Conservation (phyloP, 257 asterid genomes). For the Cruciata laevipes region DNA sequence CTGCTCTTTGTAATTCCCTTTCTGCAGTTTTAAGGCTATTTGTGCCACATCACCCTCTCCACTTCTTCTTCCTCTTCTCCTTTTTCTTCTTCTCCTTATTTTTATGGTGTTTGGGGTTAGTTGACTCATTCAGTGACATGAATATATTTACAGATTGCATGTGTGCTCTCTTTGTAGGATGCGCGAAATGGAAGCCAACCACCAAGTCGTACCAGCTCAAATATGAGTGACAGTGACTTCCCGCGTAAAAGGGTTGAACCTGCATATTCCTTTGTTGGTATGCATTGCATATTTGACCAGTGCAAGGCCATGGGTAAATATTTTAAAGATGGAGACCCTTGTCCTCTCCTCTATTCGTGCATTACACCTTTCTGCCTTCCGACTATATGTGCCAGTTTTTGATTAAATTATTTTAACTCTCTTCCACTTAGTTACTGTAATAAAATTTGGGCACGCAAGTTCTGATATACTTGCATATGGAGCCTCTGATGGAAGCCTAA, state of each 20-base stretch:
- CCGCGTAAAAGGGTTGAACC: slow-evolving; percentile 76
- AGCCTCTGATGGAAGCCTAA: slow-evolving; percentile 93
- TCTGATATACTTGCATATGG: slow-evolving; percentile 98
- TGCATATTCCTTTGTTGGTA: slow-evolving; percentile 96
- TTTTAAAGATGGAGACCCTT: slow-evolving; percentile 17
- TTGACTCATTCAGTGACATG: not conserved
- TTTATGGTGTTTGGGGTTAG: not conserved
- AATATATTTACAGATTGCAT: not conserved
- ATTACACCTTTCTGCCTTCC: not conserved
- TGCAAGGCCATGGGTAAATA: slow-evolving; percentile 96
- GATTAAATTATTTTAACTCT: slow-evolving; percentile 15
- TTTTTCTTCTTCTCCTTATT: not conserved
- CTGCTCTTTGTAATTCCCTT: not conserved
- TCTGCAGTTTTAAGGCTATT: not conserved
- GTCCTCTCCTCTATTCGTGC: slow-evolving; percentile 3
- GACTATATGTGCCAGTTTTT: slow-evolving; percentile 8
- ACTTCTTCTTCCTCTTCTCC: not conserved
- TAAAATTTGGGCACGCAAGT: slow-evolving; percentile 94
- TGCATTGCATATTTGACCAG: slow-evolving; percentile 97
- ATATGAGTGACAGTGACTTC: slow-evolving; percentile 54
- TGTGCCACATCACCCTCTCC: not conserved
- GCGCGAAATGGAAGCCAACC: slow-evolving; percentile 46
- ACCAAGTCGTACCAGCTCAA: slow-evolving; percentile 70
- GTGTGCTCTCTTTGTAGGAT: slow-evolving; percentile 38
- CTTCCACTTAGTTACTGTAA: slow-evolving; percentile 60